Conservation (phyloP, 805 yeast species). For the Metschnikowia chrysomelidarum region DNA sequence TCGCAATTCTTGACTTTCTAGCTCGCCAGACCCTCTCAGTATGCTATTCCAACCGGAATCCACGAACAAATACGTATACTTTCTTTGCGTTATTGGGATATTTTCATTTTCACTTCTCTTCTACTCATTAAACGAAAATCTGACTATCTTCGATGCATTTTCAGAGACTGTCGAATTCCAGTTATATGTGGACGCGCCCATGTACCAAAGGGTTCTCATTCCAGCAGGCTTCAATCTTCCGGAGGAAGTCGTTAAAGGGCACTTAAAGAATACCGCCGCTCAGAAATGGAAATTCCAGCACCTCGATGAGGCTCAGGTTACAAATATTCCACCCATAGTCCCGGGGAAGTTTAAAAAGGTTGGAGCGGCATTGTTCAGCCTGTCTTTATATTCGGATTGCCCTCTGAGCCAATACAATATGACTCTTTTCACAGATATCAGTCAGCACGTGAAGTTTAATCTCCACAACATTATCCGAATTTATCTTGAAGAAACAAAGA, state of each 20-base stretch:
- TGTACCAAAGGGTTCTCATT: slow-evolving; percentile 2
- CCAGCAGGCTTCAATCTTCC: slow-evolving; percentile 7
- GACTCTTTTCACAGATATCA: neutral
- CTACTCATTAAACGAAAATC: too few relatives aligned
- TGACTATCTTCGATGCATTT: too few relatives aligned
- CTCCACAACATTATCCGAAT: slow-evolving; percentile 2
- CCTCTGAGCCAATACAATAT: slow-evolving; percentile 1
- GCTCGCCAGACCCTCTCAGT: too few relatives aligned
- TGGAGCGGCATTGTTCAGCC: too few relatives aligned
- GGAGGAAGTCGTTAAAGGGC: slow-evolving; percentile 3
- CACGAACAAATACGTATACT: too few relatives aligned
- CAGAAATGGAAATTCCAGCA: slow-evolving; percentile 1
- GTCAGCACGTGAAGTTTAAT: slow-evolving; percentile 2
- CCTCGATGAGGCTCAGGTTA: neutral
- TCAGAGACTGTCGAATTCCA: too few relatives aligned
- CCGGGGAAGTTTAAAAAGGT: slow-evolving; percentile 2
- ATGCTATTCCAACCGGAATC: too few relatives aligned
- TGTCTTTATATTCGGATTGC: too few relatives aligned
- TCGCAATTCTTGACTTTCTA: too few relatives aligned
- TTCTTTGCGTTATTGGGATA: too few relatives aligned
- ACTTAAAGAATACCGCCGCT: slow-evolving; percentile 3
- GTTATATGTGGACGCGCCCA: too few relatives aligned
- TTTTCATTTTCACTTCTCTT: too few relatives aligned
- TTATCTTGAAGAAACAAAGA: slow-evolving; percentile 5
- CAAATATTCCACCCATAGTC: slow-evolving; percentile 2